Base-by-base conservation (phyloP, 2,329 filamentous ascomycete species). In the Fusarium phyllophilum region DNA sequence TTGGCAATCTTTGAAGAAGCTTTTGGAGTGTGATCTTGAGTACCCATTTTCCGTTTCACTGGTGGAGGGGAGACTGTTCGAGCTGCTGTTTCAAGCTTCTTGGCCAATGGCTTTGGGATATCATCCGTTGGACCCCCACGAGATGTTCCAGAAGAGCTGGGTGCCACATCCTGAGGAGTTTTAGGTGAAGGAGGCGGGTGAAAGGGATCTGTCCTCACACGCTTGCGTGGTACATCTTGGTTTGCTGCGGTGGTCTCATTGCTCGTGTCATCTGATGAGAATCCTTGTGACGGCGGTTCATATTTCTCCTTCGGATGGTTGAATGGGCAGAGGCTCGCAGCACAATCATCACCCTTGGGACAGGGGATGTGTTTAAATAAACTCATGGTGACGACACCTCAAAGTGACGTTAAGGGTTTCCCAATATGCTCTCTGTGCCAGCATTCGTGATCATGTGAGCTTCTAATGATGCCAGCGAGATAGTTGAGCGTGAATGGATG, bases 281-380 rank as follows among this genome's bases (percentile, higher is more conserved):
- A 8, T 38, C 42, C 45, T 17, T 64, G 33, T 8, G 57, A 58
- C 29, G 75, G 31, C 14, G 64, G 60, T 33, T 66, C 45, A 41
- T 55, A 55, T 20, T 77, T 78, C 36, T 86, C 83, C 26, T 75
- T 77, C 39, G 79, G 79, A 72, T 88, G 85, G 34, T 85, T 84
- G 73, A 88, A 88, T 44, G 88, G 83, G 74, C 86, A 88, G 68
- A 85, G 82, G 73, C 86, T 87, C 22, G 86, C 85, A 14, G 83
- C 85, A 75, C 86, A 88, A 6, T 68, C 80, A 52, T 83, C 81
- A 57, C 86, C 86, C 26, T 85, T 85, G 11, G 86, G 86, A 72
- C 86, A 88, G 15, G 86, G 85, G 54, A 88, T 84, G 66, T 83
- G 84, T 74, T 88, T 70, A 88, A 84, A 52, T 78, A 84, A 68